Evolutionary conservation across 768 basidiomycete genomes (phyloP).

Genomic region (Lactarius deliciosus): DNA sequence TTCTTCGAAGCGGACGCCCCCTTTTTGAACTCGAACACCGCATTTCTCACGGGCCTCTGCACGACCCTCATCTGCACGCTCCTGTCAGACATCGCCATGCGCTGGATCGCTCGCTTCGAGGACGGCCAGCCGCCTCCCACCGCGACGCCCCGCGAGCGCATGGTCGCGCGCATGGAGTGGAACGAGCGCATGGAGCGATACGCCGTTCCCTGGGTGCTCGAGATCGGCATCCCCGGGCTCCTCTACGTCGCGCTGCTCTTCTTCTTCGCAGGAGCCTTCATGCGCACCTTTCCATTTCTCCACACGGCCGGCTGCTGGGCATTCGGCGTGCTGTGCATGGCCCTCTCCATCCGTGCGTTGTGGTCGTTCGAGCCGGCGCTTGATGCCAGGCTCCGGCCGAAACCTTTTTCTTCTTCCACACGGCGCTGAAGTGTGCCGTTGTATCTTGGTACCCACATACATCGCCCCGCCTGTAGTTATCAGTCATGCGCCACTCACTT

Average conservation of each 20-base stretch:
- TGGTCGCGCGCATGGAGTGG: constrained; percentile 25
- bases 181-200: constrained; percentile 19
- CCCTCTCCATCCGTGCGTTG: not conserved
- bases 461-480: not conserved
- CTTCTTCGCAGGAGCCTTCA: constrained; percentile 12
- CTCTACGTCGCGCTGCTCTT: constrained; percentile 9
- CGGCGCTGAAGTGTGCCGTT: not conserved
- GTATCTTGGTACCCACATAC: not conserved
- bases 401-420: constrained; percentile 9
- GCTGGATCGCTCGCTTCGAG: constrained; percentile 20
- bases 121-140: not conserved
- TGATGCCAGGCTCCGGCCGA: constrained; percentile 13
- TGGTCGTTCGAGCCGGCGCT: constrained; percentile 21
- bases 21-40: constrained; percentile 14
- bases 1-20: constrained; percentile 17
- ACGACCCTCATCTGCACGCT: constrained; percentile 19
- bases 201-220: constrained; percentile 17
- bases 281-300: constrained; percentile 9
- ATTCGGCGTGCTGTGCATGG: not conserved
- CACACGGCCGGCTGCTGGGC: not conserved
- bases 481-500: not conserved
- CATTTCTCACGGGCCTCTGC: constrained; percentile 19
- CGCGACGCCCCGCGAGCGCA: constrained; percentile 14
- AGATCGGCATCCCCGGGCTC: constrained; percentile 18
- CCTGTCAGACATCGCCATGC: constrained; percentile 19